A percentile compares a stretch with the other conserved stretches of the same genome.
Evolutionary conservation across 345 rosid genomes (phyloP).

Genomic region (Schrenkiella parvula): DNA sequence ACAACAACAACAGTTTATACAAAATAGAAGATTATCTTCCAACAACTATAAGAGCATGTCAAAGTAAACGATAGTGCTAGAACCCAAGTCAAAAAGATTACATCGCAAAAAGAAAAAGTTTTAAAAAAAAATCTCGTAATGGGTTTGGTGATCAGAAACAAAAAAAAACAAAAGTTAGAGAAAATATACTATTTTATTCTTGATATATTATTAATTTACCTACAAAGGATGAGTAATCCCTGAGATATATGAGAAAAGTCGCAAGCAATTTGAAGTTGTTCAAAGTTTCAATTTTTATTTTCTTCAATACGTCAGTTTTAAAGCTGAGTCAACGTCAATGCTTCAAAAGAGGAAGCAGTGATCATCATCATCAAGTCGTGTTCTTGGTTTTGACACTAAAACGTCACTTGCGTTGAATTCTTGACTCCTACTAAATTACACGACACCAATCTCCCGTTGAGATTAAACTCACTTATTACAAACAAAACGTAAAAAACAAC

Average conservation of each 20-base stretch:
- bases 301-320: constrained; percentile 2
- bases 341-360: constrained; percentile 32
- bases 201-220: background rate
- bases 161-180: background rate
- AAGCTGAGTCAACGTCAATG: constrained; percentile 35
- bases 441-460: constrained; percentile 12
- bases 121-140: background rate
- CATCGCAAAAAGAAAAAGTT: background rate
- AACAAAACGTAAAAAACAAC: background rate
- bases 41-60: constrained; percentile 31
- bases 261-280: constrained; percentile 21
- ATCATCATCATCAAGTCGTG: constrained; percentile 13
- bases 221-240: background rate
- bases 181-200: background rate
- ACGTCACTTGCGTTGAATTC: constrained; percentile 23
- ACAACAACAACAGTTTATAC: background rate
- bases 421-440: constrained; percentile 10
- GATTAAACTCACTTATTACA: background rate
- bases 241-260: constrained; percentile 22
- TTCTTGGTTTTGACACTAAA: constrained; percentile 8
- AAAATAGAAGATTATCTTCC: constrained; percentile 3
- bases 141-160: constrained; percentile 35
- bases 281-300: background rate
- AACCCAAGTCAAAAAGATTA: constrained; percentile 34
- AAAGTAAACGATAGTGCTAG: constrained; percentile 30